Conservation (phyloP, 129 eudicot species). For the Pulicaria dysenterica region DNA sequence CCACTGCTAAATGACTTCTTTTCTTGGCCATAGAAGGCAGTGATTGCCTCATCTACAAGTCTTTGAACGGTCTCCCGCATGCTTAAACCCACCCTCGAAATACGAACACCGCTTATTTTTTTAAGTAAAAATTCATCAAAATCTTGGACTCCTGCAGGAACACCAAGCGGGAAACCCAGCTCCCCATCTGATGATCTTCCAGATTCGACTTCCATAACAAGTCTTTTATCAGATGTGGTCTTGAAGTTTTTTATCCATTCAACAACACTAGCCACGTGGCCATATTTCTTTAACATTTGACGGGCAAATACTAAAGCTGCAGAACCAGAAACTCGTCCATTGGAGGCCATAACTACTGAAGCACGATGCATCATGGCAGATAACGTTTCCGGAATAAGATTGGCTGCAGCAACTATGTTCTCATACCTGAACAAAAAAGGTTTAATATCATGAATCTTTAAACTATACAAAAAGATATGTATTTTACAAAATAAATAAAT, state of each 20-base stretch:
- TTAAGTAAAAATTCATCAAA: constrained; percentile 80
- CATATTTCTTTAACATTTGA: constrained; percentile 73
- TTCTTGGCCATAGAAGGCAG: constrained; percentile 63
- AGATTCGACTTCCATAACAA: constrained; percentile 77
- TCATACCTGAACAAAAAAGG: constrained; percentile 67
- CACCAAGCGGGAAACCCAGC: constrained; percentile 72
- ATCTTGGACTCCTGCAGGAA: constrained; percentile 90
- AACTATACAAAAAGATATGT: background rate
- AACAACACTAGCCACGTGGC: constrained; percentile 56
- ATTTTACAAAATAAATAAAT: no score
- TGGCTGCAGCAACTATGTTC: constrained; percentile 75
- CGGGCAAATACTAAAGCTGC: constrained; percentile 70
- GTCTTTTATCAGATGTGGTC: constrained; percentile 72
- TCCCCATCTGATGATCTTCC: constrained; percentile 77
- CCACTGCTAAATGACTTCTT: constrained; percentile 62
- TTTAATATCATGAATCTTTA: constrained; percentile 1
- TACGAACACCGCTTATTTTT: constrained; percentile 73
- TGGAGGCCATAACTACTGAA: constrained; percentile 60
- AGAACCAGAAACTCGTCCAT: constrained; percentile 73
- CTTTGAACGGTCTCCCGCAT: constrained; percentile 86
- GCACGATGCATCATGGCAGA: constrained; percentile 78
- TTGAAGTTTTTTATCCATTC: constrained; percentile 87
- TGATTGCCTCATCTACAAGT: constrained; percentile 66
- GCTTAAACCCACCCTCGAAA: constrained; percentile 78
- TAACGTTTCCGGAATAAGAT: constrained; percentile 90